Evolutionary conservation across 805 yeast genomes (phyloP), one percentile per base, ranked within the genome.

Genomic region (Yamadazyma ubonensis): DNA sequence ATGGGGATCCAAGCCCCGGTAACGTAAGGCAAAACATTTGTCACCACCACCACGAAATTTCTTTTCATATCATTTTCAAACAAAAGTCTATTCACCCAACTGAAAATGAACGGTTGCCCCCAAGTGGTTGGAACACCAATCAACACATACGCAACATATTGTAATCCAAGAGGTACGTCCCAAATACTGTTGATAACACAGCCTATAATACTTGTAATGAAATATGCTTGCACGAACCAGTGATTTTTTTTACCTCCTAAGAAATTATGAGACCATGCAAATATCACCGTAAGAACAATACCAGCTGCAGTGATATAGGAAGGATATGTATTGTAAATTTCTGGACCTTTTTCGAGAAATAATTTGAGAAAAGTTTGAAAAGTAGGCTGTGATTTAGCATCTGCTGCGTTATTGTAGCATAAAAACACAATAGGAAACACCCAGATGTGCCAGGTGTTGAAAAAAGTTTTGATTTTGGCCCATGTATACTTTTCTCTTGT

Each of bases 61-160:
- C 66, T 51, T 54, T 65, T 60, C 67, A 63, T 54, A 50, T 72
- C 77, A 43, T 73, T 71, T 6, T 61, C 53, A 18, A 63, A 61
- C 12, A 78, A 51, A 15, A 70, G 49, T 26, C 76, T 58, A 50
- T 78, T 78, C 27, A 76, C 69, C 83, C 83, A 78, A 2, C 79
- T 62, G 43, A 70, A 77, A 9, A 76, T 72, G 46, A 73, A 66
- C 2, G 81, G 81, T 57, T 75, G 81, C 1, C 79, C 82, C 71
- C 70, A 70, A 3, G 73, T 51, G 0, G 71, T 59, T 6, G 79
- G 78, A n/a, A 71, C 54, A 3, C 77, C 76, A 3, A 70, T 55
- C 33, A 76, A 45, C 45, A 67, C 74, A 52, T 74, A 79, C 7
- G 70, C 59, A 8, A 70, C 55, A 76, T 79, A 76, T 41, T 75